Percentiles rank a stretch among this genome's conserved stretches.
These are phyloP conservation scores for Lenzites betulinus DNA, from an alignment of 768 basidiomycete genomes.

Conservation along the genomic window DNA sequence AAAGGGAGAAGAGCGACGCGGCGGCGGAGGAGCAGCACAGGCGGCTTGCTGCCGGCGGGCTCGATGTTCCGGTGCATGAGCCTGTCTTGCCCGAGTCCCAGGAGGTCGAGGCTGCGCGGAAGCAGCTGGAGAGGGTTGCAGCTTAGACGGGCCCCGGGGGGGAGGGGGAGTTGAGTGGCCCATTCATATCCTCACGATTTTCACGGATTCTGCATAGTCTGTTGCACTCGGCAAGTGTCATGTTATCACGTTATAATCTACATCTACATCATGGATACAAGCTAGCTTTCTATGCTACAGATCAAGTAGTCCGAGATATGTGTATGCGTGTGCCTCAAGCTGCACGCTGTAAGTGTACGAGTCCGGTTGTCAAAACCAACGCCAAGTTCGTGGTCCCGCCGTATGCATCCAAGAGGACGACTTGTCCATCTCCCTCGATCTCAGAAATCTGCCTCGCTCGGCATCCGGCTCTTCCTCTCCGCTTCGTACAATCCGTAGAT, in stretches of 20 bases:
- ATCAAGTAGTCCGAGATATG: not conserved
- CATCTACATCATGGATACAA: conserved; percentile 8
- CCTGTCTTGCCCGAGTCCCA: not conserved
- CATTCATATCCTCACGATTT: not conserved
- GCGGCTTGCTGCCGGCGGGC: conserved; percentile 6
- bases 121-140: conserved; percentile 2
- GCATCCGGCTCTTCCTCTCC: conserved; percentile 53
- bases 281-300: conserved; percentile 14
- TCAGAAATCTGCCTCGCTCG: conserved; percentile 27
- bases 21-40: conserved; percentile 9
- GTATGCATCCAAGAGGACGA: no score
- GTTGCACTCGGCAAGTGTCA: conserved; percentile 9
- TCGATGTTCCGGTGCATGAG: conserved; percentile 9
- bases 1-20: conserved; percentile 35
- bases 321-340: not conserved
- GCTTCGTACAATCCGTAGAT: conserved; percentile 74
- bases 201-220: not conserved
- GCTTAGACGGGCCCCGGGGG: not conserved
- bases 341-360: not conserved
- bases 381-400: not conserved
- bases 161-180: no score
- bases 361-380: not conserved
- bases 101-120: not conserved
- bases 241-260: not conserved
- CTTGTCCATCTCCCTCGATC: no score